Conservation (phyloP, 441 rosid species). For the Viola pubescens region DNA sequence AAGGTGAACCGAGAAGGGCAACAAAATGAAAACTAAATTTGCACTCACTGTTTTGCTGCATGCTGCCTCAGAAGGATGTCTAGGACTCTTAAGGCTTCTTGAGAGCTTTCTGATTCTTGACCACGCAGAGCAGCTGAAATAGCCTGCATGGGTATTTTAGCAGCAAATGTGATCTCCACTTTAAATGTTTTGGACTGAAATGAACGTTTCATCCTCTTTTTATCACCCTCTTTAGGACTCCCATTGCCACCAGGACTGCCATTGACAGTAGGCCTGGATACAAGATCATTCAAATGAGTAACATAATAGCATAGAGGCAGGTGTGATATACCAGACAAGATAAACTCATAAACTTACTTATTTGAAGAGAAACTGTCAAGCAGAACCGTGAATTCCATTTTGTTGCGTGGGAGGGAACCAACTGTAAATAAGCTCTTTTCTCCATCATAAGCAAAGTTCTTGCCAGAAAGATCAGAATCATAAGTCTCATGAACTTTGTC, state of each 20-base stretch:
- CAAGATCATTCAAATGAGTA: background rate
- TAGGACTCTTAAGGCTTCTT: slow-evolving; percentile 47
- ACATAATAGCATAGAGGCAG: background rate
- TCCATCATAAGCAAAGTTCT: slow-evolving; percentile 52
- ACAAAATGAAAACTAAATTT: background rate
- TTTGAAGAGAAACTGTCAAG: slow-evolving; percentile 35
- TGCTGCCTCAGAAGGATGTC: slow-evolving; percentile 52
- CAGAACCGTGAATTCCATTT: slow-evolving; percentile 42
- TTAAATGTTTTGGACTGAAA: slow-evolving; percentile 33
- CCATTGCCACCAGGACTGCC: slow-evolving; percentile 28
- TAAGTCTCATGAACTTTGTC: slow-evolving; percentile 46
- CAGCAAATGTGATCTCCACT: slow-evolving; percentile 42
- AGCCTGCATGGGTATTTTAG: slow-evolving; percentile 46
- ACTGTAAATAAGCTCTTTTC: slow-evolving; percentile 47
- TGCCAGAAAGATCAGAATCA: slow-evolving; percentile 34
- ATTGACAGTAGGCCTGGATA: slow-evolving; percentile 29
- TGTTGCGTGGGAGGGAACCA: slow-evolving; percentile 44
- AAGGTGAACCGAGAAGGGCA: background rate
- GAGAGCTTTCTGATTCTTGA: slow-evolving; percentile 45
- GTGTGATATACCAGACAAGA: no score
- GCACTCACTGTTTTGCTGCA: slow-evolving; percentile 54
- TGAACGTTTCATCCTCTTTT: slow-evolving; percentile 31
- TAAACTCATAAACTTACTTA: slow-evolving; percentile 20
- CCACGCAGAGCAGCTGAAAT: slow-evolving; percentile 42
- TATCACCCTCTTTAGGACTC: slow-evolving; percentile 32